Evolutionary conservation across 495 filamentous ascomycete genomes (phyloP).

Genomic region (Annulohypoxylon maeteangense): DNA sequence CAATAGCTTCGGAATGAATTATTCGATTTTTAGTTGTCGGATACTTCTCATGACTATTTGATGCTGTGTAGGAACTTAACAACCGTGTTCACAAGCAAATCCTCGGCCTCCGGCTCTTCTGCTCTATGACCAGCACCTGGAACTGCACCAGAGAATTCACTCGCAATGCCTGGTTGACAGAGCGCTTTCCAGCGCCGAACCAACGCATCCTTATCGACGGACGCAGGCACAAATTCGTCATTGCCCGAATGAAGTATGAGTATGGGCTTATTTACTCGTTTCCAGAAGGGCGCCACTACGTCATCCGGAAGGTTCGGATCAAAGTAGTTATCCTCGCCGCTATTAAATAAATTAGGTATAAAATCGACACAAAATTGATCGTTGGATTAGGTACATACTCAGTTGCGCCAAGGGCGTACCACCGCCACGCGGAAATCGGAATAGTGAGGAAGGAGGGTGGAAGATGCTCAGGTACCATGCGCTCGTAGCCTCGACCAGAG

Average conservation of each 20-base stretch:
- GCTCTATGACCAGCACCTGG: slow-evolving; percentile 58
- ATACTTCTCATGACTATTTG: slow-evolving; percentile 19
- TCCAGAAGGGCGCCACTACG: slow-evolving; percentile 69
- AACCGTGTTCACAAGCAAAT: slow-evolving; percentile 54
- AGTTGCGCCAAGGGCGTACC: slow-evolving; percentile 70
- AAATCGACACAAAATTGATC: background rate
- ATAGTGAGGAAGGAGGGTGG: slow-evolving; percentile 58
- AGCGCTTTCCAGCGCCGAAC: slow-evolving; percentile 68
- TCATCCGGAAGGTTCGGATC: slow-evolving; percentile 77
- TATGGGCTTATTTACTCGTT: slow-evolving; percentile 65
- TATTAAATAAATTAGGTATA: slow-evolving; percentile 42
- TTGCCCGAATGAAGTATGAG: slow-evolving; percentile 74
- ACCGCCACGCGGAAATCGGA: slow-evolving; percentile 74
- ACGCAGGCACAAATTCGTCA: slow-evolving; percentile 75
- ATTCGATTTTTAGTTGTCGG: background rate
- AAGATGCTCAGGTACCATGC: slow-evolving; percentile 66
- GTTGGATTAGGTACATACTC: slow-evolving; percentile 49
- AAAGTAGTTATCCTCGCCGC: slow-evolving; percentile 89
- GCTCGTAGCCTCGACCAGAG: slow-evolving; percentile 63
- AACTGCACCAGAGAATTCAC: slow-evolving; percentile 54
- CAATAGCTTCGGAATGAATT: background rate
- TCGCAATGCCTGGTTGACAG: slow-evolving; percentile 52
- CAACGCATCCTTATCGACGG: slow-evolving; percentile 71
- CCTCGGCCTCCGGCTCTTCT: slow-evolving; percentile 47
- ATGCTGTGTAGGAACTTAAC: slow-evolving; percentile 51